Conservation (phyloP, 1,284 basidiomycete species). For the Ustilago shanxiensis region DNA sequence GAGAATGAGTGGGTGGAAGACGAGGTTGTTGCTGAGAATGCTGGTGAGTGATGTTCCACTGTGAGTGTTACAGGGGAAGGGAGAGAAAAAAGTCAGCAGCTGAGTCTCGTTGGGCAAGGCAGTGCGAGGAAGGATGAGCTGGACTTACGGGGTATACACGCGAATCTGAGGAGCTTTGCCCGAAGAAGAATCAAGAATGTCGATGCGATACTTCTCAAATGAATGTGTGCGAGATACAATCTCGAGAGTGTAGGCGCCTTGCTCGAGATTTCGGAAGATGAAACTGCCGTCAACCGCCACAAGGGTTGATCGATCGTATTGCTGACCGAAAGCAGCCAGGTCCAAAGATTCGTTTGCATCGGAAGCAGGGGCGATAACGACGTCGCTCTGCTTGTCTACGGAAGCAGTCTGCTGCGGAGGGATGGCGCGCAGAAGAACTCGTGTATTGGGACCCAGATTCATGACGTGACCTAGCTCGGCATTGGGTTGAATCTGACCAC, state of each 20-base stretch:
- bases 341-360: constrained; percentile 2
- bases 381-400: not conserved
- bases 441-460: constrained; percentile 45
- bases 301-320: constrained; percentile 40
- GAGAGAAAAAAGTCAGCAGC: not conserved
- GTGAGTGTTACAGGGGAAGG: not conserved
- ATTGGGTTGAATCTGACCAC: constrained; percentile 53
- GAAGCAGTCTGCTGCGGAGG: constrained; percentile 12
- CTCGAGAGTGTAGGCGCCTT: constrained; percentile 51
- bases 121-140: not conserved
- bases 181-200: constrained; percentile 24
- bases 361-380: not conserved
- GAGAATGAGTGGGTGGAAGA: constrained; percentile 47
- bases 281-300: constrained; percentile 49
- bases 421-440: constrained; percentile 38
- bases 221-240: constrained; percentile 38
- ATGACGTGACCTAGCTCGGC: constrained; percentile 42
- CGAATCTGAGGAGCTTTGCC: constrained; percentile 47
- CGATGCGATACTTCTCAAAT: constrained; percentile 52
- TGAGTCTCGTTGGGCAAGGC: too few relatives aligned
- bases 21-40: constrained; percentile 30
- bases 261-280: constrained; percentile 49
- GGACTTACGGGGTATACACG: constrained; percentile 46
- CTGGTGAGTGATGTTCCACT: constrained; percentile 46
- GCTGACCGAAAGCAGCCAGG: constrained; percentile 31